These are phyloP conservation scores for Mikania micrantha DNA, from an alignment of 129 eudicot genomes.

Conservation along the genomic window DNA sequence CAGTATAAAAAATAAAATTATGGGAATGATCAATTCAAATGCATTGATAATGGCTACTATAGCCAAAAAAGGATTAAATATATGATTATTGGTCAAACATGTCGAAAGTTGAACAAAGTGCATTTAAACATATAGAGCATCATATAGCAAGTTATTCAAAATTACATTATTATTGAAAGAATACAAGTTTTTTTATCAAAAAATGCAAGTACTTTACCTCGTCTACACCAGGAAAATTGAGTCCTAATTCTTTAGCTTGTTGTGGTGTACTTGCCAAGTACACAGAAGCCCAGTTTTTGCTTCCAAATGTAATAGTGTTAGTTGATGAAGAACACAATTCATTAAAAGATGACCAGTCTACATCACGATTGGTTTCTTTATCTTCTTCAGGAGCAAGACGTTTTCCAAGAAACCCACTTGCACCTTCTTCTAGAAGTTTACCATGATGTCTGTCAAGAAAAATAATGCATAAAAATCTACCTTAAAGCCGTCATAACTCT, in stretches of 20 bases:
- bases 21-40: slow-evolving; percentile 6
- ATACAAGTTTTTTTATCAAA: neutral
- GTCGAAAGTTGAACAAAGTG: slow-evolving; percentile 1
- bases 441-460: slow-evolving; percentile 65
- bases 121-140: neutral
- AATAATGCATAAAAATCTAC: neutral
- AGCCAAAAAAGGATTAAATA: neutral
- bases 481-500: neutral
- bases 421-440: slow-evolving; percentile 92
- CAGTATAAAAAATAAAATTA: neutral
- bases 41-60: neutral
- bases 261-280: slow-evolving; percentile 99
- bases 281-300: slow-evolving; percentile 89
- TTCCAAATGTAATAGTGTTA: slow-evolving; percentile 58
- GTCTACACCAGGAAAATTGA: slow-evolving; percentile 89
- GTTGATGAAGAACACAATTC: slow-evolving; percentile 68
- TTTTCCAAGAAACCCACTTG: slow-evolving; percentile 86
- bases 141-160: neutral
- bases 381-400: slow-evolving; percentile 52
- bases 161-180: neutral
- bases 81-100: neutral
- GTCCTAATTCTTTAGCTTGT: slow-evolving; percentile 87
- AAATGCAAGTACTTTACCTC: slow-evolving; percentile 82
- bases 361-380: slow-evolving; percentile 32
- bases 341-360: slow-evolving; percentile 75